Percentiles rank a stretch among this genome's conserved stretches.
Conservation (phyloP, 2,329 filamentous ascomycete genomes). For the Exophiala bonariae region DNA sequence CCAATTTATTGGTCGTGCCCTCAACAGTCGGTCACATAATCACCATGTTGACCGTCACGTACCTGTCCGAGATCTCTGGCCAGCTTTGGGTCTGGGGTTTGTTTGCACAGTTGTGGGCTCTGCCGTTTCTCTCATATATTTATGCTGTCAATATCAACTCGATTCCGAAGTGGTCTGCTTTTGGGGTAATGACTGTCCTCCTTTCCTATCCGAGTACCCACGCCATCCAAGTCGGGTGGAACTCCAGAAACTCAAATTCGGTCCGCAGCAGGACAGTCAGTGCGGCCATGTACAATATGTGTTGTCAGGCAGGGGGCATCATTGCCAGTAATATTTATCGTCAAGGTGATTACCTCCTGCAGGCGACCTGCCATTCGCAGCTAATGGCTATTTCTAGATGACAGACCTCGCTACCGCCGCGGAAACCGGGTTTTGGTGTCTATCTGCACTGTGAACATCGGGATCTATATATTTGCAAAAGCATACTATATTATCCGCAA, state of each 20-base stretch:
- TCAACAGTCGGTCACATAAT: constrained; percentile 57
- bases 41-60: constrained; percentile 54
- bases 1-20: constrained; percentile 63
- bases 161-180: constrained; percentile 45
- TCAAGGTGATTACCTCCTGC: constrained; percentile 18
- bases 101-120: constrained; percentile 51
- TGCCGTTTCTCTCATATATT: constrained; percentile 54
- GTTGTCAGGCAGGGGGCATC: constrained; percentile 36
- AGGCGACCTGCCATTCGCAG: no score
- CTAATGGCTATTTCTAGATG: no score
- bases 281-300: constrained; percentile 54
- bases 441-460: constrained; percentile 29
- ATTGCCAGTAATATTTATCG: constrained; percentile 39
- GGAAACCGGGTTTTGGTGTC: constrained; percentile 42
- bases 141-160: constrained; percentile 42
- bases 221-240: constrained; percentile 51
- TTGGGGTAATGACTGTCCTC: constrained; percentile 41
- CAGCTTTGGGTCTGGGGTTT: constrained; percentile 49
- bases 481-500: constrained; percentile 36
- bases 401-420: constrained; percentile 57
- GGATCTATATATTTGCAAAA: constrained; percentile 33
- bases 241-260: constrained; percentile 48
- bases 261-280: constrained; percentile 51
- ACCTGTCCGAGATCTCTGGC: constrained; percentile 37
- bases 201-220: constrained; percentile 53